These are phyloP conservation scores for Punctularia strigosozonata DNA, from an alignment of 768 basidiomycete species.

Conservation along the genomic window DNA sequence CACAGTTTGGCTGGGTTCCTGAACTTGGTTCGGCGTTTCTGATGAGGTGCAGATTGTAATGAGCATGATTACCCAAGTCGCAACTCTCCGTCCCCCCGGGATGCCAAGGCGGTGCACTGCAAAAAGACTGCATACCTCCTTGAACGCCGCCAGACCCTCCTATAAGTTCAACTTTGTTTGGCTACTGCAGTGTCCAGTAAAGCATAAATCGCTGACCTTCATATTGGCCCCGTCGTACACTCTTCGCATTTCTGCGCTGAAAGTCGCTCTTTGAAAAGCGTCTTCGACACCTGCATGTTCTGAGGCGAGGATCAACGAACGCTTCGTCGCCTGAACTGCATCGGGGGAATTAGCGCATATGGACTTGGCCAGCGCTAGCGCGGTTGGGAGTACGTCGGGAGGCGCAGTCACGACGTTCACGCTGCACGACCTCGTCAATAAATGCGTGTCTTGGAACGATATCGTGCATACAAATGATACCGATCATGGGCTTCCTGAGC, in stretches of 20 bases:
- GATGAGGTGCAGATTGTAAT: too few species aligned
- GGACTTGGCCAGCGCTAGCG: slow-evolving; percentile 46
- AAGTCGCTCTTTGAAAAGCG: slow-evolving; percentile 31
- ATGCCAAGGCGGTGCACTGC: too few species aligned
- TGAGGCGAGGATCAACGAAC: slow-evolving; percentile 42
- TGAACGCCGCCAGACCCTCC: slow-evolving; percentile 65
- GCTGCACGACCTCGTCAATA: too few species aligned
- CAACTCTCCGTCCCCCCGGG: too few species aligned
- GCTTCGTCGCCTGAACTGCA: slow-evolving; percentile 66
- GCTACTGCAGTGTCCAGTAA: not conserved
- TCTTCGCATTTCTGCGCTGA: slow-evolving; percentile 35
- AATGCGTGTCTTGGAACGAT: too few species aligned
- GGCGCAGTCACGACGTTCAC: slow-evolving; percentile 61
- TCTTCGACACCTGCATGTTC: slow-evolving; percentile 42
- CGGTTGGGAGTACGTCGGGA: slow-evolving; percentile 42
- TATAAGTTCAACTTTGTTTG: slow-evolving; percentile 13
- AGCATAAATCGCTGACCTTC: slow-evolving; percentile 31
- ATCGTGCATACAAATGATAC: slow-evolving; percentile 66
- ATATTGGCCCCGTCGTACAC: slow-evolving; percentile 57
- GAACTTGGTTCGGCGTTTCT: too few species aligned
- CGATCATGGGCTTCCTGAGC: slow-evolving; percentile 56
- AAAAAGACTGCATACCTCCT: slow-evolving; percentile 44
- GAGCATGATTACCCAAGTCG: too few species aligned
- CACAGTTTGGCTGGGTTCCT: too few species aligned
- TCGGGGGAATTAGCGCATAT: slow-evolving; percentile 66